Base-by-base conservation (phyloP, 805 yeast species). In the Komagataella phaffii region DNA sequence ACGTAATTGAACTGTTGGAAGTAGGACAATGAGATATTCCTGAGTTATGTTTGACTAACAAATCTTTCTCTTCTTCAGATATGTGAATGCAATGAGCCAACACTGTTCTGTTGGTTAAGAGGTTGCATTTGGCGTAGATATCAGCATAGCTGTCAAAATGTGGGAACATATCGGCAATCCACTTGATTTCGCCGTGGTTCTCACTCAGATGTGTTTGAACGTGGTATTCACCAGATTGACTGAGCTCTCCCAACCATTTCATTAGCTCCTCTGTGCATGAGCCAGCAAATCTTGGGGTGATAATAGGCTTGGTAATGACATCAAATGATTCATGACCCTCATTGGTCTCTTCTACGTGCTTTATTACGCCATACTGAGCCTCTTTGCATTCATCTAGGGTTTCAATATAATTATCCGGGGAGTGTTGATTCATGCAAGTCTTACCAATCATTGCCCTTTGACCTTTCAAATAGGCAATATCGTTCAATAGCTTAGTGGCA, bases 241-340 rank as follows among this genome's bases (percentile, higher is more conserved):
- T 70, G 21, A 82, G 60, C 3, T 71, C 61, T 3, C 90, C 90
- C 52, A 88, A 68, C 69, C 76, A 72, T 8, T 58, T 57, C 69
- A 89, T 68, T 45, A 85, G 68, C 50, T 77, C 76, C n/a, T 75
- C 63, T 7, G 85, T 71, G 61, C 96, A 89, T 36, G 84, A 77
- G 2, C 95, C 95, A 0, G 96, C 96, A 68, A 90, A 90, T 53
- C 97, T 70, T 6, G 96, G 96, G 3, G 96, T 88, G 8, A 89
- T 58, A 17, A 89, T 79, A 0, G 96, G 95, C 50, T 74, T 70
- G 10, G 89, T 74, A 6, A 68, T 52, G n/a, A 73, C 70, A 48
- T 70, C 65, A 1, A 59, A 53, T 1, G 84, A 80, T 54, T 82
- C 84, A 14, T 30, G 12, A 10, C 40, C 40, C 40, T 30, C 40